These are phyloP conservation scores for Yamagishiella unicocca DNA, from an alignment of 139 green algal species.

Conservation along the genomic window DNA sequence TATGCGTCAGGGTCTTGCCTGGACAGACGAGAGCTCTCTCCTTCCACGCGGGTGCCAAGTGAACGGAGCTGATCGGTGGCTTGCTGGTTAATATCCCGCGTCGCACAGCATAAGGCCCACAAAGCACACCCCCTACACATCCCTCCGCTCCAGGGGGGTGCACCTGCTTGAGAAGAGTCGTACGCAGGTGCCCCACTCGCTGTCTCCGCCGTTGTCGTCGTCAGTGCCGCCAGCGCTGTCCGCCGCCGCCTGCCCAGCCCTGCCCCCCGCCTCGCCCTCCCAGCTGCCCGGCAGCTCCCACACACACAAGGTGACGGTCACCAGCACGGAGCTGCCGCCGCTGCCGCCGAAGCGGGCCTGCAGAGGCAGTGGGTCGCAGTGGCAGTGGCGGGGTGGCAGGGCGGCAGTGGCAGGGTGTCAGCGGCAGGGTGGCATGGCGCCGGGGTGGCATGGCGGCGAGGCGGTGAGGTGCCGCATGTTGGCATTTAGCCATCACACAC, in stretches of 20 bases:
- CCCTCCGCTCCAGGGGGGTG: background rate
- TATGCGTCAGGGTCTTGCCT: too few species aligned
- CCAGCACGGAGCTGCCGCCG: slow-evolving; percentile 31
- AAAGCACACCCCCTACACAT: background rate
- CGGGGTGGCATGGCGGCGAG: background rate
- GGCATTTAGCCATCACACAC: too few species aligned
- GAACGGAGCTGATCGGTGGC: too few species aligned
- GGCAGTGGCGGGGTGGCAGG: background rate
- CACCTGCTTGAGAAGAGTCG: slow-evolving; percentile 33
- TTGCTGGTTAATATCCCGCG: too few species aligned
- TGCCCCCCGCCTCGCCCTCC: background rate
- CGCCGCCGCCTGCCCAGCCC: background rate
- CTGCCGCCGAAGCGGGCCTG: slow-evolving; percentile 40
- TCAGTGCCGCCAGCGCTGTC: background rate
- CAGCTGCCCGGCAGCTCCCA: background rate
- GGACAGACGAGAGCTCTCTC: too few species aligned
- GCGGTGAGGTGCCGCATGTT: too few species aligned
- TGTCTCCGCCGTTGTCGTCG: background rate
- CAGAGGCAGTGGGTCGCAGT: background rate
- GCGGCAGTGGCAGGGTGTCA: background rate
- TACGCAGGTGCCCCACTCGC: background rate
- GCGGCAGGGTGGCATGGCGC: background rate
- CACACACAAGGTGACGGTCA: background rate
- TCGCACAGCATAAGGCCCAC: too few species aligned
- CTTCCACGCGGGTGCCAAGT: background rate